These are phyloP conservation scores for Amanita pseudoporphyria DNA, from an alignment of 768 basidiomycete species.

Conservation along the genomic window DNA sequence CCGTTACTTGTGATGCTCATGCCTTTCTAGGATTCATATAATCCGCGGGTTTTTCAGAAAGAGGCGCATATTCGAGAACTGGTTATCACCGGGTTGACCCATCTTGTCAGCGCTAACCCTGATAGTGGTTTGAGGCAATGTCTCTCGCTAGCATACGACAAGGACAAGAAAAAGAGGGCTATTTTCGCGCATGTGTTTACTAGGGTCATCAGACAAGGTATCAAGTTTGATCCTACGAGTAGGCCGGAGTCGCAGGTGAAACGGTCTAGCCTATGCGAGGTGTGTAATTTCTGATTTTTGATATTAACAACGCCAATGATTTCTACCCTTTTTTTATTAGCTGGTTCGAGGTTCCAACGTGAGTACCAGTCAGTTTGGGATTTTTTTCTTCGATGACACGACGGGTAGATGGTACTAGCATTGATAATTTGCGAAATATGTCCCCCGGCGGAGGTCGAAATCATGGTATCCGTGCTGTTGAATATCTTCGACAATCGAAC, in stretches of 20 bases:
- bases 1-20: neutral
- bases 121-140: constrained; percentile 88
- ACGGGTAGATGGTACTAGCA: constrained; percentile 57
- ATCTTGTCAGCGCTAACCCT: constrained; percentile 75
- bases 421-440: constrained; percentile 85
- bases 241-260: constrained; percentile 35
- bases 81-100: constrained; percentile 71
- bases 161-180: constrained; percentile 55
- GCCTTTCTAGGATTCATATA: constrained; percentile 18
- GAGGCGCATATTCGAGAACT: constrained; percentile 63
- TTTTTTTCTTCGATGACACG: neutral
- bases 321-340: too few species aligned
- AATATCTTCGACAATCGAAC: constrained; percentile 78
- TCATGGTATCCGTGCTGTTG: constrained; percentile 77
- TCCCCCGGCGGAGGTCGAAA: constrained; percentile 68
- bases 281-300: constrained; percentile 19
- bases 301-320: neutral
- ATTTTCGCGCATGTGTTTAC: constrained; percentile 85
- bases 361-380: constrained; percentile 15
- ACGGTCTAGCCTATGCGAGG: constrained; percentile 50
- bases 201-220: constrained; percentile 69
- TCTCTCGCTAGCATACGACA: constrained; percentile 67
- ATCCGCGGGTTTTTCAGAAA: constrained; percentile 33
- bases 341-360: constrained; percentile 70
- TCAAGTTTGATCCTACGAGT: constrained; percentile 61